Percentiles rank a stretch among this genome's conserved stretches.
phyloP scores from a whole-genome alignment of 2,329 filamentous ascomycete genomes.

The Trichophyton verrucosum region DNA sequence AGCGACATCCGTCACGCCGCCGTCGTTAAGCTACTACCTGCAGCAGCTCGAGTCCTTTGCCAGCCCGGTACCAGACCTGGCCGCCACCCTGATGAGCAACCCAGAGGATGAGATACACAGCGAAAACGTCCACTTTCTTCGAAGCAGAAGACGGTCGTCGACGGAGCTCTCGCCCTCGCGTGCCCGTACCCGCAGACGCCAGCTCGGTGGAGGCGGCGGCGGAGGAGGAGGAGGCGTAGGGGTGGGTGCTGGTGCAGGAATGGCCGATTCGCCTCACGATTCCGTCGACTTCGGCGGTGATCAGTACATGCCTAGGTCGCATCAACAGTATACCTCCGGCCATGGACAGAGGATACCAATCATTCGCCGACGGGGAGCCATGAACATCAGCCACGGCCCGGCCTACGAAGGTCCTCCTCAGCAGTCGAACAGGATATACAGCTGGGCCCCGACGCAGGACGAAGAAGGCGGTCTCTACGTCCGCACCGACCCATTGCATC shows the following conservation, averaged over 20 bases:
- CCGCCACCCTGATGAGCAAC: slow-evolving; percentile 37
- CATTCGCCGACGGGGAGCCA: slow-evolving; percentile 30
- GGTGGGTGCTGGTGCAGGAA: not conserved
- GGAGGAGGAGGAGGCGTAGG: not conserved
- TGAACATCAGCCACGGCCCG: slow-evolving; percentile 31
- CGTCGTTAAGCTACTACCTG: slow-evolving; percentile 30
- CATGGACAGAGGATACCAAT: slow-evolving; percentile 16
- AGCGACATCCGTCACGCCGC: slow-evolving; percentile 12
- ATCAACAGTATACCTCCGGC: not conserved
- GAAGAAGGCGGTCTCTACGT: not conserved
- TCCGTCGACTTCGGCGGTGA: not conserved
- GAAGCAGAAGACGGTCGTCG: slow-evolving; percentile 24
- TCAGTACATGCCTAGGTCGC: not conserved
- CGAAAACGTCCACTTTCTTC: slow-evolving; percentile 42
- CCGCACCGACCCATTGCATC: not conserved
- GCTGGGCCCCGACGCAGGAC: slow-evolving; percentile 45
- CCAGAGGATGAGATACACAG: slow-evolving; percentile 35
- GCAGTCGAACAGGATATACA: slow-evolving; percentile 44
- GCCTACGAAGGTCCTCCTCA: slow-evolving; percentile 45
- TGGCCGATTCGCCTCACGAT: not conserved
- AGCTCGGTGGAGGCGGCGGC: not conserved
- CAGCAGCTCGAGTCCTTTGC: slow-evolving; percentile 37
- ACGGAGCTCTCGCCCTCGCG: slow-evolving; percentile 3
- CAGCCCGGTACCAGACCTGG: slow-evolving; percentile 40
- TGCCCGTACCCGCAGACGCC: slow-evolving; percentile 1